phyloP scores from a whole-genome alignment of 345 rosid genomes.

The Linum lewisii region DNA sequence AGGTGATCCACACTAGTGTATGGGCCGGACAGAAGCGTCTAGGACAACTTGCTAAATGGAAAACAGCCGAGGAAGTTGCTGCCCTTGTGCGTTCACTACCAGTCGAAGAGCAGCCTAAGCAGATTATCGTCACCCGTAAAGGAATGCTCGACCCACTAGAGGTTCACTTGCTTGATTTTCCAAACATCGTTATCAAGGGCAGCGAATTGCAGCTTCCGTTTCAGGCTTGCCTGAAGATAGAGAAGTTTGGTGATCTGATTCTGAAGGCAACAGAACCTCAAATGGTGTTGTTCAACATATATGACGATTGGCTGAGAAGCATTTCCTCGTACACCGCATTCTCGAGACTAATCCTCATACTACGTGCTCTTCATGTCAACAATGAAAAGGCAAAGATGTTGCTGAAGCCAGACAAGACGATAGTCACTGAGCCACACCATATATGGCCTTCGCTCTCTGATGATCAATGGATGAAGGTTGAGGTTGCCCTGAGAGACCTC shows the following conservation, averaged over 20 bases:
- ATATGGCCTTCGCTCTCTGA: slow-evolving; percentile 97
- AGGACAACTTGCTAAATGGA: slow-evolving; percentile 98
- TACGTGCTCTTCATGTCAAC: slow-evolving; percentile 97
- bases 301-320: slow-evolving; percentile 98
- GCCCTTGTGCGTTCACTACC: slow-evolving; percentile 99
- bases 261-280: slow-evolving; percentile 95
- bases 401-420: slow-evolving; percentile 88
- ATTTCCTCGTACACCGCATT: slow-evolving; percentile 97
- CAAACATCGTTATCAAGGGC: slow-evolving; percentile 97
- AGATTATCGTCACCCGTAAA: slow-evolving; percentile 90
- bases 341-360: slow-evolving; percentile 93
- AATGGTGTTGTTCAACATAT: slow-evolving; percentile 92
- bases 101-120: slow-evolving; percentile 98
- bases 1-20: slow-evolving; percentile 97
- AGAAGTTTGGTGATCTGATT: slow-evolving; percentile 91
- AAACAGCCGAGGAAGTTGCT: slow-evolving; percentile 99
- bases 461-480: slow-evolving; percentile 99
- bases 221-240: slow-evolving; percentile 98
- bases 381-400: slow-evolving; percentile 99
- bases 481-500: slow-evolving; percentile 92
- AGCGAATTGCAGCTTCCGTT: slow-evolving; percentile 97
- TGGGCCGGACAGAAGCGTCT: slow-evolving; percentile 99
- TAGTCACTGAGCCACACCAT: slow-evolving; percentile 91
- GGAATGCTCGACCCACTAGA: slow-evolving; percentile 99
- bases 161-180: slow-evolving; percentile 96